These are phyloP conservation scores for Lentinula aciculospora DNA, from an alignment of 768 basidiomycete species.

Conservation along the genomic window DNA sequence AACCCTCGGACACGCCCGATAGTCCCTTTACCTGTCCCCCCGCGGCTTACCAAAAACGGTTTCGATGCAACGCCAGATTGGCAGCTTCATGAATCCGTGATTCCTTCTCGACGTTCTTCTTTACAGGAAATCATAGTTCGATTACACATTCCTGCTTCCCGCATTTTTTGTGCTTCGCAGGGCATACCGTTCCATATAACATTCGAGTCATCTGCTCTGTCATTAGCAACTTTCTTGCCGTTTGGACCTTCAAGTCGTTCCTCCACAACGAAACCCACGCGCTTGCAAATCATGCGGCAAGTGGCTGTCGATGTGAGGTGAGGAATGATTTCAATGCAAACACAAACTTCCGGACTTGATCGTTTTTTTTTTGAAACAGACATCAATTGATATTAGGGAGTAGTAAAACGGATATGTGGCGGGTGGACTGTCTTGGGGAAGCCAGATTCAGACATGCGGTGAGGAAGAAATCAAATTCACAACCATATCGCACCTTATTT, in stretches of 20 bases:
- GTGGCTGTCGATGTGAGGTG: slow-evolving; percentile 61
- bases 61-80: slow-evolving; percentile 44
- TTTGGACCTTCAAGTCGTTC: slow-evolving; percentile 41
- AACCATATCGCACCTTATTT: neutral
- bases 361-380: slow-evolving; percentile 21
- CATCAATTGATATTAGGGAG: slow-evolving; percentile 41
- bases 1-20: slow-evolving; percentile 62
- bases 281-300: slow-evolving; percentile 61
- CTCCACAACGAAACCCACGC: slow-evolving; percentile 34
- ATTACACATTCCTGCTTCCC: slow-evolving; percentile 50
- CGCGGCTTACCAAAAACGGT: slow-evolving; percentile 28
- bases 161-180: slow-evolving; percentile 51
- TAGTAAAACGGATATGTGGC: slow-evolving; percentile 66
- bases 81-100: slow-evolving; percentile 37
- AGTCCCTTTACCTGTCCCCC: slow-evolving; percentile 40
- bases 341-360: neutral
- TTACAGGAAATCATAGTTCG: slow-evolving; percentile 35
- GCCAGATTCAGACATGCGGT: slow-evolving; percentile 56
- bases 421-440: slow-evolving; percentile 57
- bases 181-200: slow-evolving; percentile 65
- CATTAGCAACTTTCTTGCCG: slow-evolving; percentile 58
- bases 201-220: slow-evolving; percentile 48
- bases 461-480: neutral
- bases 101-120: slow-evolving; percentile 31
- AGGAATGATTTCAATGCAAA: slow-evolving; percentile 5